Evolutionary conservation across 345 rosid genomes (phyloP).

Genomic region (Camelina laxa): DNA sequence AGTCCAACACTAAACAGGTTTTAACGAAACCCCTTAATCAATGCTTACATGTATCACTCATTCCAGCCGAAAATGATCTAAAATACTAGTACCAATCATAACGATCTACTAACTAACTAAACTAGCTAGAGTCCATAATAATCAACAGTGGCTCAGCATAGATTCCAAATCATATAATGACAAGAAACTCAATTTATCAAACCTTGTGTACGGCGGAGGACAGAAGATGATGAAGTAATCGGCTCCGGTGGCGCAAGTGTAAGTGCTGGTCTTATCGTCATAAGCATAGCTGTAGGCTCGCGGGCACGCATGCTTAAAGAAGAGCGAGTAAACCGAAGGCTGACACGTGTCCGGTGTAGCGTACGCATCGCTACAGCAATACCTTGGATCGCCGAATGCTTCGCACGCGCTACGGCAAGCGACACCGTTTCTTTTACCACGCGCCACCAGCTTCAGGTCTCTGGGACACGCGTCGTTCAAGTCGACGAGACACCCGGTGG

Average conservation of each 20-base stretch:
- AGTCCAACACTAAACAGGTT: too few species aligned
- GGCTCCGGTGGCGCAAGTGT: constrained; percentile 71
- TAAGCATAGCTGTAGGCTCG: constrained; percentile 93
- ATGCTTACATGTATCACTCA: too few species aligned
- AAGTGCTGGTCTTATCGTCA: constrained; percentile 87
- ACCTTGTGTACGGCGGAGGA: constrained; percentile 92
- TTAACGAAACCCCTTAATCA: too few species aligned
- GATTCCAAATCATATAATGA: neutral
- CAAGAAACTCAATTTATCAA: constrained; percentile 11
- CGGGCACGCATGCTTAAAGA: constrained; percentile 86
- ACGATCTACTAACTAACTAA: neutral
- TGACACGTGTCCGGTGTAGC: constrained; percentile 80
- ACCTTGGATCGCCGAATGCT: constrained; percentile 72
- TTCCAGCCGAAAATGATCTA: neutral
- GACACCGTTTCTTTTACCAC: constrained; percentile 43
- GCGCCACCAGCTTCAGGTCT: constrained; percentile 57
- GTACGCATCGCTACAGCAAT: constrained; percentile 78
- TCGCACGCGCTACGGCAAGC: constrained; percentile 95
- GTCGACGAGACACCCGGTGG: constrained; percentile 87
- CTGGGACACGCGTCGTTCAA: constrained; percentile 80
- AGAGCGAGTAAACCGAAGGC: constrained; percentile 66
- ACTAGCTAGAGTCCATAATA: constrained; percentile 6
- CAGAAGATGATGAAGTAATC: constrained; percentile 78
- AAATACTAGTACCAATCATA: neutral
- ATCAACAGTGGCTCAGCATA: neutral